Evolutionary conservation across 257 asterid genomes (phyloP).

Genomic region (Mitragyna speciosa): DNA sequence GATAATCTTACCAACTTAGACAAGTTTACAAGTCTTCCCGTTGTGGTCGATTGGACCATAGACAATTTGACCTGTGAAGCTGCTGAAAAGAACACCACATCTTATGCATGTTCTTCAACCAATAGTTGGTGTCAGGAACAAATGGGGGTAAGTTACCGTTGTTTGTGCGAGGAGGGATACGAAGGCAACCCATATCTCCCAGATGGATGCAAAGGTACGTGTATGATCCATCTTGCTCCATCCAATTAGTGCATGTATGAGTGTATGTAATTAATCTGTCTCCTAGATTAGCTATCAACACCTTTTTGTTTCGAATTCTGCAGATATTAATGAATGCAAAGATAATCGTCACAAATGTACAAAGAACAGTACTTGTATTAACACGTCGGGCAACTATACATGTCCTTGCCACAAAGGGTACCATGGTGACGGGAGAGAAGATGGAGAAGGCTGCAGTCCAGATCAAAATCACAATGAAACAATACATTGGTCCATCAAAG

Average conservation of each 20-base stretch:
- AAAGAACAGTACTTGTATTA: not conserved
- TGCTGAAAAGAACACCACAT: no score
- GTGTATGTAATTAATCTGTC: no score
- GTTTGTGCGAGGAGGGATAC: not conserved
- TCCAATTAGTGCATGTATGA: not conserved
- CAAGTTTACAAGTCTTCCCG: not conserved
- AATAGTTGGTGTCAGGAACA: no score
- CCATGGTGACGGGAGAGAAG: not conserved
- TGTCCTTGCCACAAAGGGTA: not conserved
- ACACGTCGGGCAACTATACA: not conserved
- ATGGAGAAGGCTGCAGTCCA: not conserved
- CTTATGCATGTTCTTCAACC: no score
- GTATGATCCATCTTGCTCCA: no score
- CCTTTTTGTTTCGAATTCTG: not conserved
- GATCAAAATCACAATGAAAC: no score
- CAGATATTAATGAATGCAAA: conserved; percentile 9
- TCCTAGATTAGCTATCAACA: no score
- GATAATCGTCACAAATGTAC: not conserved
- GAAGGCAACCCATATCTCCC: conserved; percentile 1
- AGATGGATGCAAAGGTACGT: conserved; percentile 5
- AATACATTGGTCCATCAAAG: no score
- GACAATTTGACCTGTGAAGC: no score
- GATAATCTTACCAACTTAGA: not conserved
- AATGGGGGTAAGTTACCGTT: not conserved
- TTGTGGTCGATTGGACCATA: conserved; percentile 1